Percentiles rank a stretch among this genome's conserved stretches.
Evolutionary conservation across 345 rosid genomes (phyloP).

Genomic region (Garcia nutans): DNA sequence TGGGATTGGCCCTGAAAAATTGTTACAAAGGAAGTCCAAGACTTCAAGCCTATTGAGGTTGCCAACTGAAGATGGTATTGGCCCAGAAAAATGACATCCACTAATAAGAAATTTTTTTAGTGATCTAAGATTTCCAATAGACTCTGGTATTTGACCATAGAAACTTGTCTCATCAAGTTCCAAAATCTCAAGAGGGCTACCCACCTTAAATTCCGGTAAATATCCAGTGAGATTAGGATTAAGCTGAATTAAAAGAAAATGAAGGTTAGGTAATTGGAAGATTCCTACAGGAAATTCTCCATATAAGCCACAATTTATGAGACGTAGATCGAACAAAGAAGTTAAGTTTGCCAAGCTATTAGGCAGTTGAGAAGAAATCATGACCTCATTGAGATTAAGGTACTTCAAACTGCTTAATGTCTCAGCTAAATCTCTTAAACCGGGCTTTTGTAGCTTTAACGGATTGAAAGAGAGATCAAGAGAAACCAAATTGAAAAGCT

Average conservation of each 20-base stretch:
- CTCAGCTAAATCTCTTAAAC: not conserved
- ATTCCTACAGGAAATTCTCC: conserved; percentile 3
- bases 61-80: conserved; percentile 11
- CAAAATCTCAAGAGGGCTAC: conserved; percentile 1
- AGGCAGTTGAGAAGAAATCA: not conserved
- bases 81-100: conserved; percentile 7
- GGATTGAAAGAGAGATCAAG: not conserved
- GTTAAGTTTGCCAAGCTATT: not conserved
- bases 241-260: not conserved
- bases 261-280: not conserved
- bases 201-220: conserved; percentile 12
- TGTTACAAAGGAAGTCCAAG: not conserved
- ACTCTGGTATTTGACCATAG: conserved; percentile 16
- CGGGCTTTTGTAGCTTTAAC: not conserved
- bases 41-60: conserved; percentile 15
- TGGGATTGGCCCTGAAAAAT: no score
- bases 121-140: conserved; percentile 19
- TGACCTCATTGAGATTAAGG: not conserved
- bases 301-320: not conserved
- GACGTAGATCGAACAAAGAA: conserved; percentile 1
- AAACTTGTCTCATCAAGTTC: not conserved
- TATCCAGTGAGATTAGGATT: not conserved
- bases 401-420: not conserved
- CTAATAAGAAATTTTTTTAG: not conserved
- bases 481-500: not conserved